These are phyloP conservation scores for Xerocomellus chrysenteron DNA, from an alignment of 768 basidiomycete genomes.

Conservation along the genomic window DNA sequence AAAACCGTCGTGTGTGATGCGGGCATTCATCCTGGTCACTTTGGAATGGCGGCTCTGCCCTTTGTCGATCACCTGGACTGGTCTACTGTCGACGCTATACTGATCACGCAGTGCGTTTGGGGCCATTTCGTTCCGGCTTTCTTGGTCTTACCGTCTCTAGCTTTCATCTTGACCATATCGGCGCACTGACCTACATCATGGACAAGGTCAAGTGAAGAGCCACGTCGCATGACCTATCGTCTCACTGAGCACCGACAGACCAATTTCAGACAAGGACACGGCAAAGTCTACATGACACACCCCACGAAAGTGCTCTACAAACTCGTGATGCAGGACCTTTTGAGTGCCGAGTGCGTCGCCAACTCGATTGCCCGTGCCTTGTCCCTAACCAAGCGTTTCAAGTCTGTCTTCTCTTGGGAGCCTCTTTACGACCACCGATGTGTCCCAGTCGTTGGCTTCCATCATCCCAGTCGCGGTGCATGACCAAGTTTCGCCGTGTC, in stretches of 20 bases:
- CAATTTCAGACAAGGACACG: constrained; percentile 94
- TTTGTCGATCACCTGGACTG: constrained; percentile 96
- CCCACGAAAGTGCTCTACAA: constrained; percentile 97
- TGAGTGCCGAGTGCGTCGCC: constrained; percentile 75
- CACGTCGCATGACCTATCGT: neutral
- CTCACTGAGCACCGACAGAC: constrained; percentile 54
- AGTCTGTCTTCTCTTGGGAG: constrained; percentile 68
- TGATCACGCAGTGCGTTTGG: constrained; percentile 85
- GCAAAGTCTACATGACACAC: constrained; percentile 99
- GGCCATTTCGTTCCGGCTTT: neutral
- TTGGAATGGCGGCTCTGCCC: constrained; percentile 89
- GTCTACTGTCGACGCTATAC: constrained; percentile 92
- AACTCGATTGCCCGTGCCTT: neutral
- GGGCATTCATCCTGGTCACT: constrained; percentile 91
- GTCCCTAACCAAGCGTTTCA: neutral
- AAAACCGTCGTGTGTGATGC: constrained; percentile 94
- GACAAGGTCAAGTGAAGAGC: constrained; percentile 67
- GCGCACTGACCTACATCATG: constrained; percentile 91
- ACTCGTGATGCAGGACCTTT: constrained; percentile 97
- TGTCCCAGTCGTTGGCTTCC: constrained; percentile 74
- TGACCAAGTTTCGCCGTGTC: constrained; percentile 84
- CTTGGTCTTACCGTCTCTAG: constrained; percentile 38
- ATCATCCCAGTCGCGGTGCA: constrained; percentile 89
- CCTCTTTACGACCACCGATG: constrained; percentile 72
- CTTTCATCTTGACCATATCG: constrained; percentile 97